phyloP scores from a whole-genome alignment of 2,329 filamentous ascomycete genomes.

The Alternaria atra region DNA sequence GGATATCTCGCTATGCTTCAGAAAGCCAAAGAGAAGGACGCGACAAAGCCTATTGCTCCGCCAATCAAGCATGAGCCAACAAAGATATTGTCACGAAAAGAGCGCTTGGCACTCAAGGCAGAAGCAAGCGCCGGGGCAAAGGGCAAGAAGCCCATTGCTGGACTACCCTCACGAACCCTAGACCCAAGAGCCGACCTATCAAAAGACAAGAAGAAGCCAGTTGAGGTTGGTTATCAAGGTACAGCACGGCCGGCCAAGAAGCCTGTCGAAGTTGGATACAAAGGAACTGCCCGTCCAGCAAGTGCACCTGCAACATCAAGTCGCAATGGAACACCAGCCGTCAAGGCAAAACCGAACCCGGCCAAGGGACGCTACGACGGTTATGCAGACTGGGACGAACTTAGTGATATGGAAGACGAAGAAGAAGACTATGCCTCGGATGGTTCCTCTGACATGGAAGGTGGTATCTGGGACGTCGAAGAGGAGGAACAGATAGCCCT shows the following conservation, averaged over 20 bases:
- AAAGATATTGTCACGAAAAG: constrained; percentile 69
- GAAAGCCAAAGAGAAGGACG: constrained; percentile 70
- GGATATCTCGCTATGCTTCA: constrained; percentile 79
- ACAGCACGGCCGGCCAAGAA: constrained; percentile 56
- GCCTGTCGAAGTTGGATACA: constrained; percentile 47
- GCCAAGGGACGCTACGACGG: constrained; percentile 47
- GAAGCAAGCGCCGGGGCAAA: constrained; percentile 54
- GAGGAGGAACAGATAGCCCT: constrained; percentile 73
- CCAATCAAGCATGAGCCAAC: constrained; percentile 79
- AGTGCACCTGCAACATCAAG: constrained; percentile 33
- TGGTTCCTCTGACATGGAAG: constrained; percentile 80
- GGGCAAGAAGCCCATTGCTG: constrained; percentile 43
- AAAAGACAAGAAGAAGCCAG: constrained; percentile 50
- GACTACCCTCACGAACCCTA: constrained; percentile 19
- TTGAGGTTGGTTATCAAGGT: constrained; percentile 57
- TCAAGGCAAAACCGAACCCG: constrained; percentile 42
- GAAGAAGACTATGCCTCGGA: constrained; percentile 73
- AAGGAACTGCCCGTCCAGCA: constrained; percentile 48
- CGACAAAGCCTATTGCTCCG: constrained; percentile 61
- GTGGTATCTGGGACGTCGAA: constrained; percentile 76
- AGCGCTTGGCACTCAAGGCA: constrained; percentile 57
- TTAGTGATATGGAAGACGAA: constrained; percentile 61
- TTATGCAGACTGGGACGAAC: constrained; percentile 52
- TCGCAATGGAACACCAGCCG: constrained; percentile 35
- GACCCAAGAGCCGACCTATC: constrained; percentile 37